Evolutionary conservation across 345 rosid species (phyloP).

Genomic region (Rubroshorea leprosula): DNA sequence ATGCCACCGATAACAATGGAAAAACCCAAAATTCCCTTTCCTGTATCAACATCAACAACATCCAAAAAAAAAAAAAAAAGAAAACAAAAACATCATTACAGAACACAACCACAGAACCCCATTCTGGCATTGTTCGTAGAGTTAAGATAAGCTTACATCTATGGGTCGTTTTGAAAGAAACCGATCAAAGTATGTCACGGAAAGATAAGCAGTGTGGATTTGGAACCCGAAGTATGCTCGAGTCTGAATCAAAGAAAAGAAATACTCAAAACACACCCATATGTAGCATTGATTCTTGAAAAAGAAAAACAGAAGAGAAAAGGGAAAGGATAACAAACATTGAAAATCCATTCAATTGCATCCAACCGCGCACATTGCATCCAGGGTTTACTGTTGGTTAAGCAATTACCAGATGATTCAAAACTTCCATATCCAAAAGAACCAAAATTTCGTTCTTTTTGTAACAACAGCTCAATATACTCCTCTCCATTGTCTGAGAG

Average conservation of each 20-base stretch:
- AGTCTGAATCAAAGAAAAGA: constrained; percentile 33
- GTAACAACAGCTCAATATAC: too few relatives aligned
- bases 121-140: not conserved
- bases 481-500: too few relatives aligned
- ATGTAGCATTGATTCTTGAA: not conserved
- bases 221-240: constrained; percentile 57
- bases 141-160: constrained; percentile 39
- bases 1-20: constrained; percentile 61
- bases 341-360: constrained; percentile 76
- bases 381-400: constrained; percentile 18
- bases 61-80: not conserved
- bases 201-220: constrained; percentile 62
- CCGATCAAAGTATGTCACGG: constrained; percentile 61
- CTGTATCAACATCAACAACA: constrained; percentile 26
- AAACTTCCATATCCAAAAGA: not conserved
- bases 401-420: constrained; percentile 20
- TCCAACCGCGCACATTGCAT: constrained; percentile 42
- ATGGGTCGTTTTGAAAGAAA: constrained; percentile 57
- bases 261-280: not conserved
- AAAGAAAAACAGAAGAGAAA: not conserved
- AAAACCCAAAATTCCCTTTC: constrained; percentile 67
- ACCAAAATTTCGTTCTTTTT: too few relatives aligned
- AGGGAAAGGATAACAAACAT: constrained; percentile 30
- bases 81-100: not conserved
- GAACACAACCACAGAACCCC: not conserved